These are phyloP conservation scores for Claviceps maximensis DNA, from an alignment of 2,329 filamentous ascomycete species.

Conservation along the genomic window DNA sequence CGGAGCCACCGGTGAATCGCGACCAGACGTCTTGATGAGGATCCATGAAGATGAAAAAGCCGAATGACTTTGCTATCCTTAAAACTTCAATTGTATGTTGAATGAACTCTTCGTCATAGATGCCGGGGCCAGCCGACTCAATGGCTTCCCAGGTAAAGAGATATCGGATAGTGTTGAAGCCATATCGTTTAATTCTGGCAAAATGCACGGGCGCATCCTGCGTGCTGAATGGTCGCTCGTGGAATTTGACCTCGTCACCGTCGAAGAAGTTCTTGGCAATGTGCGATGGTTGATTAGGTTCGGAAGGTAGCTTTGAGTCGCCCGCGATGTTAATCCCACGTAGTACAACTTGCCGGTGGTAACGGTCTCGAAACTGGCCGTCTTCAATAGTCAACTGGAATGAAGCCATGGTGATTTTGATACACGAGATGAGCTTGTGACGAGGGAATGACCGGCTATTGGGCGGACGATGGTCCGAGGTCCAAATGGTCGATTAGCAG, in stretches of 20 bases:
- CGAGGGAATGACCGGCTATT: not conserved
- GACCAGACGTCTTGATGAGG: constrained; percentile 99
- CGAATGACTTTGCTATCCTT: constrained; percentile 73
- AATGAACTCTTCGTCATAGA: constrained; percentile 90
- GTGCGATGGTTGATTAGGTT: constrained; percentile 72
- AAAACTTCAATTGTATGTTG: constrained; percentile 78
- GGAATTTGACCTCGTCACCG: constrained; percentile 81
- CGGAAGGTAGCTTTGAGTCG: constrained; percentile 79
- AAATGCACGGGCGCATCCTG: constrained; percentile 81
- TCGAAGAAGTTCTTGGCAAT: constrained; percentile 73
- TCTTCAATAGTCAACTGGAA: constrained; percentile 76
- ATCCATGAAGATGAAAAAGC: constrained; percentile 97
- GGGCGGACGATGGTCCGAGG: not conserved
- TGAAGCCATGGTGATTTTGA: constrained; percentile 44
- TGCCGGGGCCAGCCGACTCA: constrained; percentile 78
- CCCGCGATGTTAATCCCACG: constrained; percentile 89
- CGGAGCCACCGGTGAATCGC: constrained; percentile 82
- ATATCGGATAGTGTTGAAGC: constrained; percentile 94
- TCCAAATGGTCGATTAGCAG: not conserved
- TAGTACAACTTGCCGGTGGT: constrained; percentile 75
- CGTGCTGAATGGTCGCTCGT: constrained; percentile 68
- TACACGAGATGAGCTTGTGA: not conserved
- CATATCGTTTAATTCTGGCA: constrained; percentile 69
- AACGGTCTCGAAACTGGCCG: constrained; percentile 65
- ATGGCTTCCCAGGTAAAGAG: constrained; percentile 99